These are phyloP conservation scores for Microbotryum silenes-acaulis DNA, from an alignment of 1,284 basidiomycete species.

Conservation along the genomic window DNA sequence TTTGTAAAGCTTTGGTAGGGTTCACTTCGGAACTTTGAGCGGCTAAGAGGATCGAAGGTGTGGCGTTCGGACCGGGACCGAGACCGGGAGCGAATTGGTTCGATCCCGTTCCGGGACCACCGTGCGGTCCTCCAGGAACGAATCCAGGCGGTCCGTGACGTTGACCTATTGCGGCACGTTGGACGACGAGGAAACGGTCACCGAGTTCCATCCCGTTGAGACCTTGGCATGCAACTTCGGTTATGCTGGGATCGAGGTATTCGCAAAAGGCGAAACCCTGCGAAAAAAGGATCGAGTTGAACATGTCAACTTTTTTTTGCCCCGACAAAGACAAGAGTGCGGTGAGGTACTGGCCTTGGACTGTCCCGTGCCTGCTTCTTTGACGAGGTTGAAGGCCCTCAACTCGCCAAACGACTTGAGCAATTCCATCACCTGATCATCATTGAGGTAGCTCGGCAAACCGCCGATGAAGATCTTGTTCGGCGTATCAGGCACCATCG, in stretches of 20 bases:
- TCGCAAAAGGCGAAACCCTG: conserved; percentile 99
- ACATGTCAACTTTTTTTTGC: neutral
- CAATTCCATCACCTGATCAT: conserved; percentile 96
- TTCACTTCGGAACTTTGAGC: conserved; percentile 48
- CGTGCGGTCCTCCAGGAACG: conserved; percentile 30
- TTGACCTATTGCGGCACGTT: conserved; percentile 79
- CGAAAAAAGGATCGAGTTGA: conserved; percentile 8
- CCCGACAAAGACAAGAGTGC: neutral
- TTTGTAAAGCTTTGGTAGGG: conserved; percentile 70
- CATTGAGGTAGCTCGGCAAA: conserved; percentile 85
- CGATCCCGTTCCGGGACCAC: conserved; percentile 39
- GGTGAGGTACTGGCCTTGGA: conserved; percentile 60
- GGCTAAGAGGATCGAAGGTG: conserved; percentile 37
- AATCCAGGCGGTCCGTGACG: conserved; percentile 53
- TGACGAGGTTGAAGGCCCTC: conserved; percentile 94
- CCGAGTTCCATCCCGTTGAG: conserved; percentile 97
- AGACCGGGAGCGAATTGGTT: conserved; percentile 34
- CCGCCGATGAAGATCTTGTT: conserved; percentile 99
- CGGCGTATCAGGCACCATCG: conserved; percentile 90
- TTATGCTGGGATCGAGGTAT: conserved; percentile 81
- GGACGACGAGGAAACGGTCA: conserved; percentile 91
- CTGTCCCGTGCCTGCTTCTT: conserved; percentile 76
- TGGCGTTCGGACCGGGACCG: conserved; percentile 16
- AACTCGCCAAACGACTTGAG: conserved; percentile 96
- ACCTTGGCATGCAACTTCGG: conserved; percentile 91